Conservation (phyloP, 1,284 basidiomycete genomes). For the Microbotryum scabiosae region DNA sequence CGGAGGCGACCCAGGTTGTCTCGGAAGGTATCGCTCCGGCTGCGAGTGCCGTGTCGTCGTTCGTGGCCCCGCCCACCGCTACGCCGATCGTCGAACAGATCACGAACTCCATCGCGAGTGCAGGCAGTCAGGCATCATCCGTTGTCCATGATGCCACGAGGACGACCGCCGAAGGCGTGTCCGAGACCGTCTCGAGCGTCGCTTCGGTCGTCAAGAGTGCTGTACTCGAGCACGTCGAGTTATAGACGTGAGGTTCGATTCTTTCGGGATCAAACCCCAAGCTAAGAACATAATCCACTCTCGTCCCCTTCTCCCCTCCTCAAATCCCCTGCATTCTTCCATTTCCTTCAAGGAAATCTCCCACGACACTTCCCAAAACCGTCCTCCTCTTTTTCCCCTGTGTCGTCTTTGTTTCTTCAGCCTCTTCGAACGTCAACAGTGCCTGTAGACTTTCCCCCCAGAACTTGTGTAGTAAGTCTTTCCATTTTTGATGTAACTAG, state of each 20-base stretch:
- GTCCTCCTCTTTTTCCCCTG: no score
- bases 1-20: background rate
- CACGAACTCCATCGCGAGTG: background rate
- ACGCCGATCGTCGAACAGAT: background rate
- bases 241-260: no score
- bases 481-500: no score
- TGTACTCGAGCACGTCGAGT: background rate
- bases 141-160: conserved; percentile 14
- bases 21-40: background rate
- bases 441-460: no score
- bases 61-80: background rate
- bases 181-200: conserved; percentile 2
- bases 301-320: background rate
- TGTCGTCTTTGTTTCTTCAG: no score
- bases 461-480: no score
- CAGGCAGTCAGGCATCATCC: conserved; percentile 1
- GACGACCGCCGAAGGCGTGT: conserved; percentile 12
- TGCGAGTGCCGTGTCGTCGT: background rate
- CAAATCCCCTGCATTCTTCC: no score
- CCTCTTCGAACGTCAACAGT: no score
- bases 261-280: no score
- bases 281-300: background rate
- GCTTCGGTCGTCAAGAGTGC: conserved; percentile 1
- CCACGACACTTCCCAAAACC: no score
- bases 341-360: no score